These are phyloP conservation scores for Suhomyces choctaworum DNA, from an alignment of 1,139 yeast species.

Conservation along the genomic window DNA sequence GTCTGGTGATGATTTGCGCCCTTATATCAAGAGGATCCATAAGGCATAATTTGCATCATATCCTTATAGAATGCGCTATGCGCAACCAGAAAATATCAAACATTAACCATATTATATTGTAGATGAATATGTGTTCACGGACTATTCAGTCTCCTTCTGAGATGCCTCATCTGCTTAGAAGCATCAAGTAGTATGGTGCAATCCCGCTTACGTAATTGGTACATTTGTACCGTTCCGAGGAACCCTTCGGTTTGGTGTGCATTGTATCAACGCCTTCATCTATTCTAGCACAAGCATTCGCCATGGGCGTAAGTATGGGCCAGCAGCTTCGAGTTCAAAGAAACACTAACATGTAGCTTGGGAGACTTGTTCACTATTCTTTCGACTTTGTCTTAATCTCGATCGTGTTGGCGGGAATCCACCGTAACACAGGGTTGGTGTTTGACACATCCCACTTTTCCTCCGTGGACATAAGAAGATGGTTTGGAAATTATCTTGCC, in stretches of 20 bases:
- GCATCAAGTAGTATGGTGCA: no score
- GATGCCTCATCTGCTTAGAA: no score
- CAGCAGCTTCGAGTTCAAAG: neutral
- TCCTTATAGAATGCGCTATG: no score
- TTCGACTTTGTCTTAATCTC: conserved; percentile 61
- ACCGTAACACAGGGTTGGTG: conserved; percentile 61
- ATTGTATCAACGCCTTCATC: no score
- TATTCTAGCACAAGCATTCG: no score
- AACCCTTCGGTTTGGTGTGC: no score
- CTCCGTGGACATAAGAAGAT: conserved; percentile 53
- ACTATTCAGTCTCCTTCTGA: no score
- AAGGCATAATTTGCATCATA: neutral
- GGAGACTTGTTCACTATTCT: conserved; percentile 55
- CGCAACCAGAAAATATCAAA: no score
- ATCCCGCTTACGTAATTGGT: no score
- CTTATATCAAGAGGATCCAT: conserved; percentile 46
- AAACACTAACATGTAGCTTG: conserved; percentile 36
- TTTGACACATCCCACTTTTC: conserved; percentile 48
- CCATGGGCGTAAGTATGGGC: conserved; percentile 15
- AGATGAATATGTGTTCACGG: no score
- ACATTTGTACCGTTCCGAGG: no score
- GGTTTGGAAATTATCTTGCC: conserved; percentile 53
- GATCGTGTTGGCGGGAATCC: conserved; percentile 64
- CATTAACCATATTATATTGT: no score
- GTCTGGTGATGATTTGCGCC: conserved; percentile 52